Evolutionary conservation across 257 asterid species (phyloP).

Genomic region (Rubia yunnanensis): DNA sequence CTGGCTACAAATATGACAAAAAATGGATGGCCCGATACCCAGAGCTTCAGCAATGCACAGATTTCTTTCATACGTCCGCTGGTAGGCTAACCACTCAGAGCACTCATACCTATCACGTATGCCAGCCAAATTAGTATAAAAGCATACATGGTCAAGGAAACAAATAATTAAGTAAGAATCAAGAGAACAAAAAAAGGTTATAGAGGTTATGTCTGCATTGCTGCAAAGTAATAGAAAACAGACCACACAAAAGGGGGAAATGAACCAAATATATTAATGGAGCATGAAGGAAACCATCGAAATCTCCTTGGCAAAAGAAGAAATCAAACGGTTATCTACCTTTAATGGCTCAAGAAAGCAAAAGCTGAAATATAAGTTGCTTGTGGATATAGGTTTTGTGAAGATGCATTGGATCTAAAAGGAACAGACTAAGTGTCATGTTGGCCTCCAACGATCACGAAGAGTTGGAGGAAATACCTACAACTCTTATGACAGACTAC

Average conservation of each 20-base stretch:
- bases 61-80: constrained; percentile 54
- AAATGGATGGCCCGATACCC: not conserved
- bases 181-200: constrained; percentile 28
- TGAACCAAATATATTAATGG: constrained; percentile 31
- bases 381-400: constrained; percentile 79
- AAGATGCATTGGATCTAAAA: constrained; percentile 68
- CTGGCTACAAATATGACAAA: too few relatives aligned
- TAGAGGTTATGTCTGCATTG: constrained; percentile 30
- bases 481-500: constrained; percentile 28
- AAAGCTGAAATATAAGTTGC: constrained; percentile 50
- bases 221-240: constrained; percentile 33
- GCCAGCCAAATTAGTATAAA: constrained; percentile 34
- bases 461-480: constrained; percentile 22
- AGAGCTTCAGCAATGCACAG: constrained; percentile 49
- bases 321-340: constrained; percentile 36
- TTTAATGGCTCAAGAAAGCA: constrained; percentile 75
- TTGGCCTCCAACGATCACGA: constrained; percentile 34
- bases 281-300: constrained; percentile 30
- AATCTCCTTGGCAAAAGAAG: constrained; percentile 39
- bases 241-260: constrained; percentile 38
- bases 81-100: constrained; percentile 32
- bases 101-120: constrained; percentile 55
- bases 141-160: constrained; percentile 20
- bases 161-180: constrained; percentile 29
- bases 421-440: constrained; percentile 67